Evolutionary conservation across 768 basidiomycete species (phyloP), one percentile per base, ranked within the genome.

Genomic region (Mycena albidolilacea): DNA sequence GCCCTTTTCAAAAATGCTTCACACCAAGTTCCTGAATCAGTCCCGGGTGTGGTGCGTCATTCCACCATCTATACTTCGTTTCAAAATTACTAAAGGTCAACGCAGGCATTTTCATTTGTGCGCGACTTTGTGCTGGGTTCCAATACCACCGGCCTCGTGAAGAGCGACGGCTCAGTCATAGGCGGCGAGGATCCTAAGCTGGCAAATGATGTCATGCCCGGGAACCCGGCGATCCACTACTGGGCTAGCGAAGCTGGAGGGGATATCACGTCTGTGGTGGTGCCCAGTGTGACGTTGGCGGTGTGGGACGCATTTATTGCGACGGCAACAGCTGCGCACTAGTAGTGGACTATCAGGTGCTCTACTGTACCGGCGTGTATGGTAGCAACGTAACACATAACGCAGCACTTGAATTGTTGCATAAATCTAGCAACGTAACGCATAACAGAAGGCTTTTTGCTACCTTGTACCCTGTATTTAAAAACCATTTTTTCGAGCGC

Each of bases 81-180:
- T 30, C 30, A 30, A 30, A 1, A 30, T 30, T 1, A 12, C 69
- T 21, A 1, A 43, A 17, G 43, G 52, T 35, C 12, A 17, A 71
- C 30, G 12, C 68, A 89, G 88, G 86, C 82, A 14, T 80, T 86
- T 75, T 79, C 80, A 14, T 83, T 90, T 77, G 76, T 81, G 1
- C 84, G 86, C 14, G 87, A 89, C 46, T 90, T 88, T 68, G 78
- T 90, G 58, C 79, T 90, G 59, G 88, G 89, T 7, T 77, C 78
- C 68, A 87, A 88, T 76, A 64, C 77, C n/a, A 87, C 86, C 0
- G 88, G 88, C 3, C 81, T 88, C 11, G 85, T 90, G 62, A 78
- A 75, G 35, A 58, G 72, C 38, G 46, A 77, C 23, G 52, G 73
- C 46, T 50, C 79, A 2, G 87, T 88, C 39, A 67, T 85, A 21